Conservation (phyloP, 441 rosid species). For the Rhodomyrtus psidioides region DNA sequence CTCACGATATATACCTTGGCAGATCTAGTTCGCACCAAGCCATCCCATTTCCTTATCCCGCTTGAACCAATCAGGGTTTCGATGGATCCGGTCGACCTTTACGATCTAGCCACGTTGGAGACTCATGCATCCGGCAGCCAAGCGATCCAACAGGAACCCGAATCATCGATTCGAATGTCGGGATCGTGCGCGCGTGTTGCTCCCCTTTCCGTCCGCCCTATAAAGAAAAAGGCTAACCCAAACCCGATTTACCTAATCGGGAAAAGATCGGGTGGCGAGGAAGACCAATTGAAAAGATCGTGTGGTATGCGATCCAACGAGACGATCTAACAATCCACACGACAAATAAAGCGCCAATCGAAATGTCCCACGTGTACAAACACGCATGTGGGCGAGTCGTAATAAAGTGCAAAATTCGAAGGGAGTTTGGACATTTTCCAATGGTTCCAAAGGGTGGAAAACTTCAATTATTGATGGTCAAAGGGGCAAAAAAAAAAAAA, state of each 20-base stretch:
- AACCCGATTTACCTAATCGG: neutral
- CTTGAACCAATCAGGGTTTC: neutral
- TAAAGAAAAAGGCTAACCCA: neutral
- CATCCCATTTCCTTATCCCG: neutral
- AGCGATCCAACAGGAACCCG: neutral
- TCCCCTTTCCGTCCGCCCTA: neutral
- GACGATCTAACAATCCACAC: neutral
- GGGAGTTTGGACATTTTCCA: neutral
- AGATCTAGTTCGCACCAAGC: neutral
- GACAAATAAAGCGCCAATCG: neutral
- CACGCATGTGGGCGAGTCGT: neutral
- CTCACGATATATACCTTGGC: neutral
- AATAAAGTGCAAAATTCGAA: neutral
- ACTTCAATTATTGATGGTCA: neutral
- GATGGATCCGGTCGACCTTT: neutral
- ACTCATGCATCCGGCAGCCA: neutral
- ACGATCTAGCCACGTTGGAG: neutral
- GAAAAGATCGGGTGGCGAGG: neutral
- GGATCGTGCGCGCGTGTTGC: neutral
- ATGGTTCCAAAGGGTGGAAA: neutral
- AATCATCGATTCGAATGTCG: neutral
- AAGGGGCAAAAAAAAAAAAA: neutral
- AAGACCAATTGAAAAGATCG: neutral
- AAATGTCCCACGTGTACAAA: neutral
- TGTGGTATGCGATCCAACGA: neutral